These are phyloP conservation scores for Leishmania aethiopica DNA, from an alignment of 208 protist genomes.

Conservation along the genomic window DNA sequence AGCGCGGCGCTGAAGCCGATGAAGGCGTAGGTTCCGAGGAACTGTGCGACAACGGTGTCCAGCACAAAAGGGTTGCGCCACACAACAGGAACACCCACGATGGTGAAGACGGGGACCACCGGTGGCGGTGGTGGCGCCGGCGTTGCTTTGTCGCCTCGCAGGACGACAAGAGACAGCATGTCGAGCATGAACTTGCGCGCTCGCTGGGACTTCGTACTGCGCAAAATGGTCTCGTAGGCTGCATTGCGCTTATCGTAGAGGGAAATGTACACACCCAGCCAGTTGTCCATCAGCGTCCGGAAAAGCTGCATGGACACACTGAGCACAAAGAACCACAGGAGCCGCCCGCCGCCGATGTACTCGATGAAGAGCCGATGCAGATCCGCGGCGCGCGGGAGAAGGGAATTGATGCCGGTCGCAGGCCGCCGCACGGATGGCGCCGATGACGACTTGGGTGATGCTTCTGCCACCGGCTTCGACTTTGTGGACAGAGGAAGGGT, in stretches of 20 bases:
- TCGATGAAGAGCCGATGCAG: slow-evolving; percentile 49
- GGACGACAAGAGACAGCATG: slow-evolving; percentile 29
- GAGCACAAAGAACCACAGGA: slow-evolving; percentile 39
- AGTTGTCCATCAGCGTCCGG: slow-evolving; percentile 73
- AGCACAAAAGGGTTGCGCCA: slow-evolving; percentile 42
- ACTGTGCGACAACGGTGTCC: slow-evolving; percentile 47
- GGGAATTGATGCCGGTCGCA: slow-evolving; percentile 18
- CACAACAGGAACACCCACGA: slow-evolving; percentile 18
- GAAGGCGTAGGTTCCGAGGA: slow-evolving; percentile 61
- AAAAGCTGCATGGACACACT: slow-evolving; percentile 56
- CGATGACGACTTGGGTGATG: background rate
- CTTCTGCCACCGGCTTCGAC: background rate
- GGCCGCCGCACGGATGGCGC: slow-evolving; percentile 7
- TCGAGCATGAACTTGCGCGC: slow-evolving; percentile 37
- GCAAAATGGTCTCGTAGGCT: slow-evolving; percentile 38
- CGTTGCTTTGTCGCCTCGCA: slow-evolving; percentile 26
- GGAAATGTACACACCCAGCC: slow-evolving; percentile 77
- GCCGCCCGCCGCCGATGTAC: slow-evolving; percentile 38
- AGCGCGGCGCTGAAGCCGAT: slow-evolving; percentile 54
- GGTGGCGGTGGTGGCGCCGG: slow-evolving; percentile 26
- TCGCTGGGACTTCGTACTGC: slow-evolving; percentile 42
- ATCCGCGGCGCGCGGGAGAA: slow-evolving; percentile 42
- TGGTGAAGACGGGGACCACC: slow-evolving; percentile 11
- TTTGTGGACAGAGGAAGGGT: background rate
- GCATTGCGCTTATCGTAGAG: slow-evolving; percentile 46